Conservation (phyloP, 2,329 filamentous ascomycete species). For the Immersiporthe knoxdaviesiana region DNA sequence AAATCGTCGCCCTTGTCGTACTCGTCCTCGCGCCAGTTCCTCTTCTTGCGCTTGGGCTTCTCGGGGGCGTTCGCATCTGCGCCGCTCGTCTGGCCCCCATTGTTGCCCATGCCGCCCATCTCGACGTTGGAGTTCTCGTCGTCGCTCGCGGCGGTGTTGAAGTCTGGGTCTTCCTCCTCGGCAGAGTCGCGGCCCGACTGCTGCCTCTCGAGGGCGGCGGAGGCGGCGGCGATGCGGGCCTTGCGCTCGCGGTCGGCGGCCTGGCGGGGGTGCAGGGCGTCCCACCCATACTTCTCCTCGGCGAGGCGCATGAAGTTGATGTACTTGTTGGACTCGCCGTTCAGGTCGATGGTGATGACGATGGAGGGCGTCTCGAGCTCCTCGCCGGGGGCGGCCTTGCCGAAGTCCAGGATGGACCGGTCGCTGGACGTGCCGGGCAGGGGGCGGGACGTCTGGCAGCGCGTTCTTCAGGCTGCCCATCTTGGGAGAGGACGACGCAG, state of each 20-base stretch:
- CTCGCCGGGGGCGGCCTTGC: conserved; percentile 61
- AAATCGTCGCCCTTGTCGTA: conserved; percentile 85
- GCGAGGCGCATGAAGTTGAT: conserved; percentile 95
- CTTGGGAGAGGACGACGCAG: conserved; percentile 53
- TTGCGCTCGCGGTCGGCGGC: conserved; percentile 88
- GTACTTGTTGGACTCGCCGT: conserved; percentile 83
- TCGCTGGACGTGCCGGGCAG: conserved; percentile 44
- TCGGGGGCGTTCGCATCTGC: conserved; percentile 64
- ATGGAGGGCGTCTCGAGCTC: conserved; percentile 73
- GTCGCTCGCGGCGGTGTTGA: conserved; percentile 69
- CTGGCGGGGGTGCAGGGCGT: conserved; percentile 86
- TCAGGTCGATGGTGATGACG: conserved; percentile 78
- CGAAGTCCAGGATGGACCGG: conserved; percentile 65
- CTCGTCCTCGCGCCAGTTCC: conserved; percentile 79
- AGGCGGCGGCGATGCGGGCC: conserved; percentile 83
- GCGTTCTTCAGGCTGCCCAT: conserved; percentile 54
- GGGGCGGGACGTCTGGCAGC: conserved; percentile 39
- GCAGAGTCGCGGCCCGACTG: conserved; percentile 62
- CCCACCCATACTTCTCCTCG: conserved; percentile 92
- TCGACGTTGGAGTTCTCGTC: conserved; percentile 67
- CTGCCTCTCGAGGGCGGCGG: conserved; percentile 80
- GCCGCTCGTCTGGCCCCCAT: conserved; percentile 56
- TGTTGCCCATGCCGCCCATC: conserved; percentile 70
- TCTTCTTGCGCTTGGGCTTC: conserved; percentile 74
- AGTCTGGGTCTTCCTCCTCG: conserved; percentile 27